phyloP scores from a whole-genome alignment of 2,329 filamentous ascomycete species.

The Scleromitrula shiraiana region DNA sequence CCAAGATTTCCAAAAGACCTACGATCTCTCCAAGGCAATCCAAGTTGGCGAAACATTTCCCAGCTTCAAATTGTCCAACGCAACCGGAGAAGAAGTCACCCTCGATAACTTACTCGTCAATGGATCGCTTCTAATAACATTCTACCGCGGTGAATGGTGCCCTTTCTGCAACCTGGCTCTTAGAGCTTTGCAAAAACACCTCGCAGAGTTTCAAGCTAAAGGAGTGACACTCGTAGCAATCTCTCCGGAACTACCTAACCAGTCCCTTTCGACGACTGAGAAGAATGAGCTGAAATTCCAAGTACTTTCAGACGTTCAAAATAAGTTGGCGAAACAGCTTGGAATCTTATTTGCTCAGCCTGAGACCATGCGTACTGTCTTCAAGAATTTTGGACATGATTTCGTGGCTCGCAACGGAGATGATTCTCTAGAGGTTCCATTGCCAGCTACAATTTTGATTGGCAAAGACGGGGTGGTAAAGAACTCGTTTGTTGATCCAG shows the following conservation, averaged over 20 bases:
- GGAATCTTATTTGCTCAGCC: conserved; percentile 32
- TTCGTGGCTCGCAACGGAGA: conserved; percentile 32
- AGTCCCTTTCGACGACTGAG: conserved; percentile 31
- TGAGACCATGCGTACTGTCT: conserved; percentile 24
- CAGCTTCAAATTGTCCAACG: conserved; percentile 31
- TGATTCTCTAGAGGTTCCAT: conserved; percentile 31
- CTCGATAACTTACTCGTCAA: conserved; percentile 28
- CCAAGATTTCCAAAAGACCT: conserved; percentile 12
- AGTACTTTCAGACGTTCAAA: conserved; percentile 35
- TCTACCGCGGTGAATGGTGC: conserved; percentile 41
- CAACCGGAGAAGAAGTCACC: conserved; percentile 29
- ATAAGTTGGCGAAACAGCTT: conserved; percentile 31
- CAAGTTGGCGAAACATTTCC: conserved; percentile 31
- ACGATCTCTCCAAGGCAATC: conserved; percentile 21
- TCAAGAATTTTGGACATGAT: conserved; percentile 28
- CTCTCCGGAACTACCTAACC: conserved; percentile 35
- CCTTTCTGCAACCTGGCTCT: conserved; percentile 38
- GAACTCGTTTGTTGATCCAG: conserved; percentile 32
- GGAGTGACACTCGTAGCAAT: conserved; percentile 37
- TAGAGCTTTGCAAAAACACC: conserved; percentile 30
- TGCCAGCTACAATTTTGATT: conserved; percentile 35
- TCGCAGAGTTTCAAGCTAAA: conserved; percentile 31
- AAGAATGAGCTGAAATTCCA: conserved; percentile 35
- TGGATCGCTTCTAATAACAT: conserved; percentile 35
- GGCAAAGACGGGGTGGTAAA: conserved; percentile 31